A percentile compares a stretch with the other conserved stretches of the same genome.
Evolutionary conservation across 495 filamentous ascomycete species (phyloP).

Genomic region (Penicillium antarcticum): DNA sequence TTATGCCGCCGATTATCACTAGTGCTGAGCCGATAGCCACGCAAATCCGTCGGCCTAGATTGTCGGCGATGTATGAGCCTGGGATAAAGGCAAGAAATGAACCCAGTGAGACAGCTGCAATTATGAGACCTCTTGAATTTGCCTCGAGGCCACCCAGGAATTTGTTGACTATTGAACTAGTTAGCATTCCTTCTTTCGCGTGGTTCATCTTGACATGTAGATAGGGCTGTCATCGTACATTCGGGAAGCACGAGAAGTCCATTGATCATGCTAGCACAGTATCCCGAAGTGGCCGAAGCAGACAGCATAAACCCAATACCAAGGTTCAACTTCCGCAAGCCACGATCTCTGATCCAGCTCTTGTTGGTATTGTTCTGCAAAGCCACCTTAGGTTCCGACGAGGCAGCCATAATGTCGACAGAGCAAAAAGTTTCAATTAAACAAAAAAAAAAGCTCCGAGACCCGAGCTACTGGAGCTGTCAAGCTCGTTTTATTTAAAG

Average conservation of each 20-base stretch:
- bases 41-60: constrained; percentile 14
- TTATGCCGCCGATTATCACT: constrained; percentile 17
- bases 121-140: constrained; percentile 20
- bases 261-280: constrained; percentile 30
- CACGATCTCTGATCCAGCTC: constrained; percentile 11
- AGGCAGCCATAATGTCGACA: not conserved
- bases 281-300: constrained; percentile 26
- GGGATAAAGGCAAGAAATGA: constrained; percentile 24
- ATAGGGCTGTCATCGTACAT: constrained; percentile 12
- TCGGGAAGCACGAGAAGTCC: constrained; percentile 26
- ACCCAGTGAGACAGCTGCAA: constrained; percentile 24
- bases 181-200: not conserved
- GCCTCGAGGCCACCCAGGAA: constrained; percentile 17
- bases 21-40: constrained; percentile 19
- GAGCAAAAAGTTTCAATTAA: not conserved
- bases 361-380: constrained; percentile 12
- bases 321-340: constrained; percentile 21
- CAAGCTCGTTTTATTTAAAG: constrained; percentile 9
- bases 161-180: constrained; percentile 5
- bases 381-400: not conserved
- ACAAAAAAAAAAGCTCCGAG: not conserved
- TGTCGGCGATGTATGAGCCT: constrained; percentile 24
- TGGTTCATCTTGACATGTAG: not conserved
- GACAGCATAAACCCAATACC: constrained; percentile 26
- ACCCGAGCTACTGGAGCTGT: not conserved